Percentiles rank a stretch among this genome's conserved stretches.
Conservation (phyloP, 768 basidiomycete genomes). For the Pholiota conissans region DNA sequence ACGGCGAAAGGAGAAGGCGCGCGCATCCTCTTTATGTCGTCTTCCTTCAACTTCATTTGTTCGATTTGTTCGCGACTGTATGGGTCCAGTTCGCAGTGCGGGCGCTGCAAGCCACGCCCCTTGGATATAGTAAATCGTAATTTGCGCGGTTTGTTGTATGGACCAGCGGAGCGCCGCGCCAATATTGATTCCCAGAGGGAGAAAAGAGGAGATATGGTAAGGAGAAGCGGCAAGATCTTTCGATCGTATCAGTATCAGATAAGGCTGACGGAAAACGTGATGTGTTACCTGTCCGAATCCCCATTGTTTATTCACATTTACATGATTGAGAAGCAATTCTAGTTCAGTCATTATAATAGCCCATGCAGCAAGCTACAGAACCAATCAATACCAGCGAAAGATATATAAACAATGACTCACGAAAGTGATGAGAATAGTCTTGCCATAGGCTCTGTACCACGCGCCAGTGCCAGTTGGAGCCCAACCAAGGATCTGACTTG, state of each 20-base stretch:
- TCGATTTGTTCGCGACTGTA: conserved; percentile 12
- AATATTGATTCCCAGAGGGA: conserved; percentile 21
- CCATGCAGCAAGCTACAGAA: conserved; percentile 20
- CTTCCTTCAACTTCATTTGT: conserved; percentile 7
- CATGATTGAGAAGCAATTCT: conserved; percentile 17
- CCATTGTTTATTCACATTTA: conserved; percentile 19
- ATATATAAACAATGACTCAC: conserved; percentile 5
- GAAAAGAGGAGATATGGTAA: conserved; percentile 24
- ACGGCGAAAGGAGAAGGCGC: conserved; percentile 23
- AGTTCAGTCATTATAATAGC: conserved; percentile 27
- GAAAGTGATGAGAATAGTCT: conserved; percentile 18
- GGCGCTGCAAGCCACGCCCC: conserved; percentile 19
- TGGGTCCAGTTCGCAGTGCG: conserved; percentile 19
- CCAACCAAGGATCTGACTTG: conserved; percentile 23
- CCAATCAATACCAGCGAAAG: not conserved
- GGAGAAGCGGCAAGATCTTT: conserved; percentile 23
- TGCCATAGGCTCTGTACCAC: conserved; percentile 22
- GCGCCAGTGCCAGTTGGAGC: conserved; percentile 19
- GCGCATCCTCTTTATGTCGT: conserved; percentile 8
- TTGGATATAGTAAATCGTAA: conserved; percentile 19
- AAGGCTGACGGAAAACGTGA: not conserved
- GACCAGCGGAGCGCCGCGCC: conserved; percentile 19
- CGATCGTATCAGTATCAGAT: not conserved
- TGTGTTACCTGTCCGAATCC: conserved; percentile 24
- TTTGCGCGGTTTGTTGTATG: conserved; percentile 13